Base-by-base conservation (phyloP, 1,139 yeast genomes). In the Geotrichum australiense region DNA sequence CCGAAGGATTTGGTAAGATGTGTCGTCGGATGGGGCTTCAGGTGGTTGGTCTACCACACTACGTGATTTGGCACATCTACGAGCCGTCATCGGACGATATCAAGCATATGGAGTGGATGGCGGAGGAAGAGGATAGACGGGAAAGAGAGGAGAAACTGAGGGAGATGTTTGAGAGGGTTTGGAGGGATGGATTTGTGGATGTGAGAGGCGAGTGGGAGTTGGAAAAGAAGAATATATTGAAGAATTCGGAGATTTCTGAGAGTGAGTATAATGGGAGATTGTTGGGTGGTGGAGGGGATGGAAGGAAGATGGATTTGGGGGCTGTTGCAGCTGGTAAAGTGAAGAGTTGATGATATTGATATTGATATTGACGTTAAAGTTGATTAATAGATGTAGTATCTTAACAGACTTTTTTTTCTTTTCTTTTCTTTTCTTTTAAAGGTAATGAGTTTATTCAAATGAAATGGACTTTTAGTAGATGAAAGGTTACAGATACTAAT, bases 91-190 rank as follows among this genome's bases (percentile, higher is more conserved):
- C 79, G 3, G 94, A 83, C 55, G 94, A 84, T 65, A 69, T 83
- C 64, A 81, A 84, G 64, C 94, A 86, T 59, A 86, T 86, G 95
- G 94, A 83, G 59, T 85, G 94, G 94, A 83, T 86, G 94, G 95
- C 94, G 0, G 76, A 83, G 55, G 95, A 86, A 62, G 95, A 86
- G 61, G 78, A 77, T 45, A 74, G 93, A 50, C 78, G 75, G 54
- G 68, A 73, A 49, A 81, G 76, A 58, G 86, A 82, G 55, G 76
- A 74, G 38, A 74, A 76, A 58, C 68, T 78, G 47, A 74, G 74
- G 55, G 78, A 78, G 57, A 76, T 80, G 44, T 83, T 83, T 61
- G 80, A 81, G 52, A 77, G 77, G 55, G 77, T 79, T 22, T 85
- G 91, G 85, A 74, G 70, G 49, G 71, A 74, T 49, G 94, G 89